Base-by-base conservation (phyloP, 73 alveolate genomes). In the Paramecium sonneborni region DNA sequence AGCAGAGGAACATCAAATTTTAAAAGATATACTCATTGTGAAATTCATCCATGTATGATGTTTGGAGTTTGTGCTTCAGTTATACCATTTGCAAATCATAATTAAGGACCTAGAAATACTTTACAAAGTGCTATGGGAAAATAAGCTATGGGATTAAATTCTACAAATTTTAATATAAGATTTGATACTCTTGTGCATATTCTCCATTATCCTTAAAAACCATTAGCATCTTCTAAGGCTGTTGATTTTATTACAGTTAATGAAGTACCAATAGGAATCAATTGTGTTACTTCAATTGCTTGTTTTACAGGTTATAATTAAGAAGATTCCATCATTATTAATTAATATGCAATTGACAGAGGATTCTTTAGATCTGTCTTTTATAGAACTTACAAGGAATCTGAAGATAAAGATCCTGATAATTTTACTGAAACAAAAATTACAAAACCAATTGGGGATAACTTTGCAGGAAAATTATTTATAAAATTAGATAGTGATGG, bases 51-150 rank as follows among this genome's bases (percentile, higher is more conserved):
- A 3, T 96, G 99, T 32, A 99, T 99, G 99, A 99, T 99, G 76
- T 95, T 99, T 39, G 99, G 99, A 57, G 99, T 98, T 57, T 96
- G 99, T 94, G 99, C 99, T 2, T 97, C 99, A 37, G 99, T 99
- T 76, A 99, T 99, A 76, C 99, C 99, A 18, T 99, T 98, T 94
- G 99, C 99, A 15, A 99, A 99, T 94, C 99, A 99, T 95, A 99
- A 99, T 95, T 97, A 98, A 95, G 97, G 99, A 23, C 99, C 99
- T 20, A 95, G 99, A 92, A 97, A 97, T 88, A 97, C 99, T 20
- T 95, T 92, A 76, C 98, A 99, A 91, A 95, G 99, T 92, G 99
- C 99, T 68, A 99, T 99, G 99, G 99, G 99, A 20, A 99, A 99
- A 93, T 99, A 94, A 91, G 99, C 99, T 3, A 98, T 99, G 96